Evolutionary conservation across 1,284 basidiomycete species (phyloP), one percentile per base, ranked within the genome.

Genomic region (Hemileccinum hortonii): DNA sequence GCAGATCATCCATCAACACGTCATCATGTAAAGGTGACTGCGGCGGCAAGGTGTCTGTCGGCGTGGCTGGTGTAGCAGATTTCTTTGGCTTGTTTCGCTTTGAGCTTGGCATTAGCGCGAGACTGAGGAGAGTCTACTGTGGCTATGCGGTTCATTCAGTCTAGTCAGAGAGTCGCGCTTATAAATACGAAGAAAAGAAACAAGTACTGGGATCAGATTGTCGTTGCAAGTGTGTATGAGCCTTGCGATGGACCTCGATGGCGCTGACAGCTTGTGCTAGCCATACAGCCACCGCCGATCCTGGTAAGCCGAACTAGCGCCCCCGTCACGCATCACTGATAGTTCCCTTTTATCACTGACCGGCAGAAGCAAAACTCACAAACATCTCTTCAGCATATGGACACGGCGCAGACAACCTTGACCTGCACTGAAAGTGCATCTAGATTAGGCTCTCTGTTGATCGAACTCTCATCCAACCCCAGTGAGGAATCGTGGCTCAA

Each of bases 1-100:
- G 65, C 3, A 92, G 78, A 60, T 90, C 84, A 56, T 88, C 79
- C 74, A 90, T 75, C 48, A 91, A 73, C 6, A 77, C 78, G 26
- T 81, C 80, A 55, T 86, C 78, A 1, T 21, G 59, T 50, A 21
- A 56, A 57, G 37, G 37, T 11, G 32, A 14, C 33, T 47, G 49
- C 11, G 40, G 64, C 57, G 60, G 69, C 51, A 63, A 21, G 7
- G 24, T 15, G 26, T 46, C 47, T n/a, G 47, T 69, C 44, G 64
- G 62, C 18, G 61, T 57, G 8, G 64, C 57, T 30, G 65, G 57
- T 50, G 69, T 40, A 29, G 29, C 5, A 5, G 63, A 57, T 58
- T 79, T 84, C 69, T 82, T 86, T 39, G 75, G 56, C 64, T 80
- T 90, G 59, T 75, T 77, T 58, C 71, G 70, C 61, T 77, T 81